Evolutionary conservation across 257 asterid species (phyloP), one percentile per base, ranked within the genome.

Genomic region (Petunia secreta): DNA sequence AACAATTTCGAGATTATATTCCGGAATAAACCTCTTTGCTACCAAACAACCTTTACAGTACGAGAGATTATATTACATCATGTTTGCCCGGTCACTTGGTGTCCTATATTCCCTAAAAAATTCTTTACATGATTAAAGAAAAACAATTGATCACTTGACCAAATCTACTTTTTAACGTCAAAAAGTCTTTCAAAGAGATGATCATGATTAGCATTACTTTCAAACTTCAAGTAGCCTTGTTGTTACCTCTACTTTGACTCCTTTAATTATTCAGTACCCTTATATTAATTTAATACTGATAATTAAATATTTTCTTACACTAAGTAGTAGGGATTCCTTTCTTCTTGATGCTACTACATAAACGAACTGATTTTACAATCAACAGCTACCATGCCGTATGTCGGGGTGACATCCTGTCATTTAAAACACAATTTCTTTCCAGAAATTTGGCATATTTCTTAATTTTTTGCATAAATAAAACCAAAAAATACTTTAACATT

Each of bases 341-440:
- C 9, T 83, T 58, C 57, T 54, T 57, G 55, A 75, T 82, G 48
- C 73, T 65, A 52, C 73, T 65, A 52, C 25, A 25, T 1, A 71
- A 44, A 57, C 65, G 67, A 48, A 78, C 62, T 73, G 82, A 81
- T 67, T 78, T 74, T 66, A 39, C 55, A 79, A 67, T 74, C 55
- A 36, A 76, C 41, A 76, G 43, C 76, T 53, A 63, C 34, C 65
- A 83, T 84, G 86, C 82, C 85, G 71, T 58, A 63, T 83, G 87
- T 80, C 73, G 80, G 86, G 88, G 80, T 46, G 81, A 84, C 89
- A 87, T 79, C 86, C 65, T 69, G 65, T 69, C 75, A 84, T 85
- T 81, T 52, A 75, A 69, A 52, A 83, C 58, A 48, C 77, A 71
- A 10, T 71, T 48, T 25, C 44, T 11, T 48, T 71, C 60, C 77